Conservation (phyloP, 768 basidiomycete species). For the Tricholomella constricta region DNA sequence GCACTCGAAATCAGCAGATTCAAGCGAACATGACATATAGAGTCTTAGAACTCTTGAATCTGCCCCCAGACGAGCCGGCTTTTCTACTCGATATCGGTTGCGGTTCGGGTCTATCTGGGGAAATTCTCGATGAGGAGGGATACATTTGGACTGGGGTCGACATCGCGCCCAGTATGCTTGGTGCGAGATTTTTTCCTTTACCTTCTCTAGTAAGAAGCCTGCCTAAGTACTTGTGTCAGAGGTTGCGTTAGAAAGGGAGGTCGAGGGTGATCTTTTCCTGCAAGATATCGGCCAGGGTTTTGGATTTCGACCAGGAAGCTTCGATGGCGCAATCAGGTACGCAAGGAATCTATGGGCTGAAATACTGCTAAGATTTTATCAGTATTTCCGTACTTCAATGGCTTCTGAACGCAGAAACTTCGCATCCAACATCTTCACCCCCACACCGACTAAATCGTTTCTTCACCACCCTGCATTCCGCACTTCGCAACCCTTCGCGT, state of each 20-base stretch:
- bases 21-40: slow-evolving; percentile 98
- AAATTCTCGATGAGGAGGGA: slow-evolving; percentile 94
- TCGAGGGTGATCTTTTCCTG: slow-evolving; percentile 93
- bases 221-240: slow-evolving; percentile 48
- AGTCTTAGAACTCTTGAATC: slow-evolving; percentile 85
- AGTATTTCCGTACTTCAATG: slow-evolving; percentile 99
- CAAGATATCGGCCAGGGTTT: slow-evolving; percentile 99
- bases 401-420: slow-evolving; percentile 95
- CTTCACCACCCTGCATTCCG: slow-evolving; percentile 91
- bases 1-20: slow-evolving; percentile 94
- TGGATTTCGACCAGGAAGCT: slow-evolving; percentile 94
- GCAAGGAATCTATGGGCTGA: slow-evolving; percentile 9
- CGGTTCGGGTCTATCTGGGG: slow-evolving; percentile 94
- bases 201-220: neutral
- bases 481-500: slow-evolving; percentile 81
- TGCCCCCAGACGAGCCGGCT: slow-evolving; percentile 78
- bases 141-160: slow-evolving; percentile 94
- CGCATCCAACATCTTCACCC: slow-evolving; percentile 85
- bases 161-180: slow-evolving; percentile 95
- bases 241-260: slow-evolving; percentile 93
- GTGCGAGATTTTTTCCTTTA: slow-evolving; percentile 51
- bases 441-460: slow-evolving; percentile 84
- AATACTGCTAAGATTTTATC: slow-evolving; percentile 5
- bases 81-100: slow-evolving; percentile 96
- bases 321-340: slow-evolving; percentile 97